Evolutionary conservation across 1,139 yeast species (phyloP).

Genomic region (Magnusiomyces magnusii): DNA sequence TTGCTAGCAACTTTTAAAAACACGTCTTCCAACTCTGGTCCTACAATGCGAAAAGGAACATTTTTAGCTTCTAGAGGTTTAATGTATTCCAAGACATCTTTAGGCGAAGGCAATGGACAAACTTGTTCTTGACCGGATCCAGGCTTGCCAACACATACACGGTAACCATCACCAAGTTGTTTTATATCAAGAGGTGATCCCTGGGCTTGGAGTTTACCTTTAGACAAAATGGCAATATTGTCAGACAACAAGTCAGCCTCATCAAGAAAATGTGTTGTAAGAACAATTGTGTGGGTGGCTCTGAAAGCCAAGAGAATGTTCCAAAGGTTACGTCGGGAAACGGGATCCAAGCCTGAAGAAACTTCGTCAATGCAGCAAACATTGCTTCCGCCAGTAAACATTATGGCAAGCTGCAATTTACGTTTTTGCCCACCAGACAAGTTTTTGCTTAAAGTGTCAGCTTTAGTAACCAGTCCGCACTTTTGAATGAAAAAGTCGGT

Average conservation of each 20-base stretch:
- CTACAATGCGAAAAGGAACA: slow-evolving; percentile 25
- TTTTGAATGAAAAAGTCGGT: slow-evolving; percentile 23
- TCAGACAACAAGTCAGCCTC: slow-evolving; percentile 36
- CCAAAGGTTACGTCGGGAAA: slow-evolving; percentile 35
- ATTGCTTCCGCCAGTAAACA: slow-evolving; percentile 34
- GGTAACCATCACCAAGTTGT: slow-evolving; percentile 33
- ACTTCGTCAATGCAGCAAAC: slow-evolving; percentile 36
- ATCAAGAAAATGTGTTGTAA: slow-evolving; percentile 36
- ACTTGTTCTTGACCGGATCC: slow-evolving; percentile 20
- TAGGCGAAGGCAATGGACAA: not conserved
- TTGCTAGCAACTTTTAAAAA: slow-evolving; percentile 31
- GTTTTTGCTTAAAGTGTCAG: slow-evolving; percentile 21
- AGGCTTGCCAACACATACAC: slow-evolving; percentile 22
- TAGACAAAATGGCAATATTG: slow-evolving; percentile 32
- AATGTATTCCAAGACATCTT: slow-evolving; percentile 23
- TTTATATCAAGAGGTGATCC: slow-evolving; percentile 33
- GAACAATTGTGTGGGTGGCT: slow-evolving; percentile 28
- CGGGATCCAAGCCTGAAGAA: slow-evolving; percentile 36
- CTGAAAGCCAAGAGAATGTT: slow-evolving; percentile 32
- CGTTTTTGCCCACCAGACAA: slow-evolving; percentile 94
- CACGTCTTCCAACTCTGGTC: slow-evolving; percentile 34
- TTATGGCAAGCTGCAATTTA: slow-evolving; percentile 66
- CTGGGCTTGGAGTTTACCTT: slow-evolving; percentile 28
- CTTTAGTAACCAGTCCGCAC: slow-evolving; percentile 30
- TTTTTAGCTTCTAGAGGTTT: slow-evolving; percentile 22